These are phyloP conservation scores for Hypsizygus ulmarius DNA, from an alignment of 1,284 basidiomycete genomes.

Conservation along the genomic window DNA sequence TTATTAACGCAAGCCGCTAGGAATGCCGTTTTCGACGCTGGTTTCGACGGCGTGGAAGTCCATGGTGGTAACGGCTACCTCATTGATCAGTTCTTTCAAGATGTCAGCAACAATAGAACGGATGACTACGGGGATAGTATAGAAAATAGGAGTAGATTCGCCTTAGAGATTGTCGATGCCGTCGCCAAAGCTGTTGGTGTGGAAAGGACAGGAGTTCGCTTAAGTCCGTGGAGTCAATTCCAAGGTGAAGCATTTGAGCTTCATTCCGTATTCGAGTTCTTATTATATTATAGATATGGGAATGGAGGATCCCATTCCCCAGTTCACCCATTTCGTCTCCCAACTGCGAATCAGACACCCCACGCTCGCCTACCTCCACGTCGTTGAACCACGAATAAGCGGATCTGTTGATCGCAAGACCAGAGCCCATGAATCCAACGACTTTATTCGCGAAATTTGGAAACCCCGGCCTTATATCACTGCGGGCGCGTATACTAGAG, in stretches of 20 bases:
- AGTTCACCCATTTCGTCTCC: constrained; percentile 37
- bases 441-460: constrained; percentile 35
- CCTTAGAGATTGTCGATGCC: constrained; percentile 43
- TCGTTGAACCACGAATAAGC: constrained; percentile 43
- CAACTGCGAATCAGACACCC: constrained; percentile 35
- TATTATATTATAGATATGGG: constrained; percentile 35
- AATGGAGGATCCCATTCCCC: constrained; percentile 45
- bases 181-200: constrained; percentile 36
- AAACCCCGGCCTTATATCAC: constrained; percentile 40
- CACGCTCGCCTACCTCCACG: constrained; percentile 56
- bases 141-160: constrained; percentile 50
- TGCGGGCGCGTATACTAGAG: constrained; percentile 43
- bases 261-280: neutral
- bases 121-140: constrained; percentile 56
- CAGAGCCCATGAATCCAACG: constrained; percentile 30
- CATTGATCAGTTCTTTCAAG: constrained; percentile 43
- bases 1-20: constrained; percentile 37
- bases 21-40: constrained; percentile 41
- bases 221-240: constrained; percentile 50
- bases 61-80: constrained; percentile 41
- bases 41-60: constrained; percentile 47
- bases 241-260: constrained; percentile 27
- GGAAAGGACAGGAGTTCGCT: constrained; percentile 45
- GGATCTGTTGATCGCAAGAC: constrained; percentile 15
- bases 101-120: constrained; percentile 45